These are phyloP conservation scores for Paraglomus occultum DNA, from an alignment of 192 early-diverging fungal species.

Conservation along the genomic window DNA sequence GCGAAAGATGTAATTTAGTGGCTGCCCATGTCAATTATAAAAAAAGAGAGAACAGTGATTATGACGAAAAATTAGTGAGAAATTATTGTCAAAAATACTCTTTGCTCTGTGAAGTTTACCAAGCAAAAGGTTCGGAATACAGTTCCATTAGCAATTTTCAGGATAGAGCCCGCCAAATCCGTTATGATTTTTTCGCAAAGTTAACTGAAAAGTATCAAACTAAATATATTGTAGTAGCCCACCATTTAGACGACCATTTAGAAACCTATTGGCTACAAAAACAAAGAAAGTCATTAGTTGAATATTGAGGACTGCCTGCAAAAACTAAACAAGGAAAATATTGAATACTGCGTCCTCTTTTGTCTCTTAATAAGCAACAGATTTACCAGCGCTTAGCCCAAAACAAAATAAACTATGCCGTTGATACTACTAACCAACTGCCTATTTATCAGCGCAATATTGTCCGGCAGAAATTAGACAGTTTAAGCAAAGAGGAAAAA, in stretches of 20 bases:
- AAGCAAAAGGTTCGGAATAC: neutral
- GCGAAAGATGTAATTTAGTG: no score
- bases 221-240: constrained; percentile 3
- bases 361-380: neutral
- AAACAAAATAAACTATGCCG: neutral
- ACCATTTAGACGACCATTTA: constrained; percentile 10
- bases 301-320: neutral
- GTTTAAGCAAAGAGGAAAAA: neutral
- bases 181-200: neutral
- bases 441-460: constrained; percentile 9
- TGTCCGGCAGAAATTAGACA: neutral
- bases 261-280: constrained; percentile 11
- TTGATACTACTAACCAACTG: neutral
- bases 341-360: constrained; percentile 1
- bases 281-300: constrained; percentile 3
- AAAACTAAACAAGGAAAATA: neutral
- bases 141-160: neutral
- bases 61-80: no score
- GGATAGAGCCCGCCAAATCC: constrained; percentile 1
- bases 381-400: neutral
- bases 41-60: no score
- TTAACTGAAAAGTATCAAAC: neutral
- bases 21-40: no score
- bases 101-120: neutral
- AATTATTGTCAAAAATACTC: neutral